Conservation (phyloP, 495 filamentous ascomycete species). For the Penicillium coffeae region DNA sequence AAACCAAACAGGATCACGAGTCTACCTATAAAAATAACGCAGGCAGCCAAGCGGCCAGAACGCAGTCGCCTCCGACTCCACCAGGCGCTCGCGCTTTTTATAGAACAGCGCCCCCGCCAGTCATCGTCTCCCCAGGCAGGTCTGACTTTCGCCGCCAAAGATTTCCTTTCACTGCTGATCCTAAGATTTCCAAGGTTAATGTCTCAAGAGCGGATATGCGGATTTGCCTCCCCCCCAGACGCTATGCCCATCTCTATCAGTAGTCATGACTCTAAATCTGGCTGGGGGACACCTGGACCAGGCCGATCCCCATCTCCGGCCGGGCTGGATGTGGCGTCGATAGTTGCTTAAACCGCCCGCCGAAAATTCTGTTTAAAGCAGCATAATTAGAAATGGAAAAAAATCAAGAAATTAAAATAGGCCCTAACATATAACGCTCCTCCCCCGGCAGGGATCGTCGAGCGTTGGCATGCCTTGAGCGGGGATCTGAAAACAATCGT, state of each 20-base stretch:
- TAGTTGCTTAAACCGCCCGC: slow-evolving; percentile 12
- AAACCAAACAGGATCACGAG: no score
- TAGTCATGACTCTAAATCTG: no score
- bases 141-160: neutral
- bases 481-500: neutral
- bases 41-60: neutral
- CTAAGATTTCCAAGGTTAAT: neutral
- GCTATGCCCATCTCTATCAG: no score
- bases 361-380: slow-evolving; percentile 1
- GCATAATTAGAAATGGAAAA: neutral
- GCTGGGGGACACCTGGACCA: neutral
- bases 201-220: no score
- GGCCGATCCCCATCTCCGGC: slow-evolving; percentile 18
- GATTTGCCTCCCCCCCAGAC: neutral
- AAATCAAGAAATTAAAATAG: slow-evolving; percentile 3
- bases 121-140: neutral
- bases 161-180: neutral
- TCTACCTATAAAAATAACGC: neutral
- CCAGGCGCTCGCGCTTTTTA: neutral
- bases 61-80: neutral
- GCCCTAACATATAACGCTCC: neutral
- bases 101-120: neutral
- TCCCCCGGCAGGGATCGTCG: neutral
- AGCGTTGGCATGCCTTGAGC: neutral
- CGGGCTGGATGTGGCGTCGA: slow-evolving; percentile 24